Conservation (phyloP, 2,329 filamentous ascomycete species). For the Ophiostoma sp. region DNA sequence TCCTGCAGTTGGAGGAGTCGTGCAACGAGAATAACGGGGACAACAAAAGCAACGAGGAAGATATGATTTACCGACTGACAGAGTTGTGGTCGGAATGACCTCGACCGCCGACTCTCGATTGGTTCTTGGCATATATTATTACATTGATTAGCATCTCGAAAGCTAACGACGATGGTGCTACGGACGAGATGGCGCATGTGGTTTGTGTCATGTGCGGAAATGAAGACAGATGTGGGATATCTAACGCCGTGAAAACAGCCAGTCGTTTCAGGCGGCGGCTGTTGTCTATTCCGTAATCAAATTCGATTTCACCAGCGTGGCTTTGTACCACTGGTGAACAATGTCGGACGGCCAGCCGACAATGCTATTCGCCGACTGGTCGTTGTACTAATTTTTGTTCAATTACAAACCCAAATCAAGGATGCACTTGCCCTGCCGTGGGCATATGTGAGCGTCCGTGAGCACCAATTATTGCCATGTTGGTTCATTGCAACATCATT, state of each 20-base stretch:
- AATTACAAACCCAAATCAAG: background rate
- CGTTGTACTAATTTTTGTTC: background rate
- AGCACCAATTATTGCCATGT: background rate
- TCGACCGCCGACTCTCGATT: background rate
- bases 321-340: background rate
- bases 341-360: background rate
- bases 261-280: constrained; percentile 2
- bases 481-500: background rate
- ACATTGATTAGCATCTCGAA: background rate
- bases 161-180: background rate
- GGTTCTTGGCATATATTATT: background rate
- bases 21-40: background rate
- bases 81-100: background rate
- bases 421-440: background rate
- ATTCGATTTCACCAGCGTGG: background rate
- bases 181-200: background rate
- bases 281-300: background rate
- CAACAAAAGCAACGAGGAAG: background rate
- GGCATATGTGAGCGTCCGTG: background rate
- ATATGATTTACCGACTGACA: background rate
- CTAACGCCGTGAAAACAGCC: background rate
- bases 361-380: background rate
- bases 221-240: background rate
- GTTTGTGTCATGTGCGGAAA: constrained; percentile 16
- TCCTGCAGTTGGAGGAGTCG: background rate